Evolutionary conservation across 2,329 filamentous ascomycete genomes (phyloP).

Genomic region (Fusarium continuum): DNA sequence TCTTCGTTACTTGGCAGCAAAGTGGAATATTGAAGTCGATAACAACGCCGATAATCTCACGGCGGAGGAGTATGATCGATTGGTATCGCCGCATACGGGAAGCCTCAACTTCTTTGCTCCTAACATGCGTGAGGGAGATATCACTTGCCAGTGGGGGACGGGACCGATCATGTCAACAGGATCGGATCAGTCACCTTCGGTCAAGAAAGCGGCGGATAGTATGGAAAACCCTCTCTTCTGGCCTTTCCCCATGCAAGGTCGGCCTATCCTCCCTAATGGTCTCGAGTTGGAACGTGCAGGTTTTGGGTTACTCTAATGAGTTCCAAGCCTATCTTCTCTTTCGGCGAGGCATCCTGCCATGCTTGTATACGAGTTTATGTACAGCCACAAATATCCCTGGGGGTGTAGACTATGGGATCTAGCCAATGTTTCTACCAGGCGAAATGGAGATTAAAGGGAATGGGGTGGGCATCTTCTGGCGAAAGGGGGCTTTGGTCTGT

Average conservation of each 20-base stretch:
- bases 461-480: constrained; percentile 15
- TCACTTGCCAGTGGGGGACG: constrained; percentile 57
- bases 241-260: constrained; percentile 69
- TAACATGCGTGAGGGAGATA: constrained; percentile 58
- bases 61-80: constrained; percentile 51
- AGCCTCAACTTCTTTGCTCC: constrained; percentile 68
- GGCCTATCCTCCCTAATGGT: constrained; percentile 61
- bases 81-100: constrained; percentile 58
- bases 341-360: neutral
- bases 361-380: neutral
- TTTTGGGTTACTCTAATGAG: constrained; percentile 51
- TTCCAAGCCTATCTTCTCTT: neutral
- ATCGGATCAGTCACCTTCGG: constrained; percentile 11
- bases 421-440: constrained; percentile 2
- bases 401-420: neutral
- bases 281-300: constrained; percentile 60
- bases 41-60: constrained; percentile 48
- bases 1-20: constrained; percentile 64
- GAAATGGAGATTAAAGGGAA: constrained; percentile 8
- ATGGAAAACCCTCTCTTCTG: constrained; percentile 66
- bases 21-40: constrained; percentile 66
- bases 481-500: constrained; percentile 8
- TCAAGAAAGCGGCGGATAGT: constrained; percentile 47
- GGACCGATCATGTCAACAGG: constrained; percentile 26
- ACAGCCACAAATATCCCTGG: neutral